These are phyloP conservation scores for Ophiognomonia clavigignenti-juglandacearum DNA, from an alignment of 2,329 filamentous ascomycete genomes.

Conservation along the genomic window DNA sequence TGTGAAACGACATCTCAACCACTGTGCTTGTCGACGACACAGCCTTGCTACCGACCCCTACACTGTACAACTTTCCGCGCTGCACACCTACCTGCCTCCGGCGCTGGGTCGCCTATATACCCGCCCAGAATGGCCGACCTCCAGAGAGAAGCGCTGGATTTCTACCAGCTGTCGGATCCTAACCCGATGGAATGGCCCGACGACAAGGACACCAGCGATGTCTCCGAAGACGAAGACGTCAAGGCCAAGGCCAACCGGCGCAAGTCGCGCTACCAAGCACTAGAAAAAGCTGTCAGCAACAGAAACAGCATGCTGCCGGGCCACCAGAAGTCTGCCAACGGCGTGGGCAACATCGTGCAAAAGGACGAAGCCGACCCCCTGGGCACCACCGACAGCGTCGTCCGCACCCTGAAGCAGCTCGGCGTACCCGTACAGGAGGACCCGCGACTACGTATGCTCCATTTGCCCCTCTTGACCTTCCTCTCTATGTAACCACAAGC, in stretches of 20 bases:
- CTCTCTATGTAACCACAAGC: constrained; percentile 25
- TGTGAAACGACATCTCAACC: too few species aligned
- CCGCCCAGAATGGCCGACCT: constrained; percentile 57
- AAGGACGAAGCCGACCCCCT: constrained; percentile 91
- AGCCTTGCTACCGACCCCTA: not conserved
- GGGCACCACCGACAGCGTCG: constrained; percentile 82
- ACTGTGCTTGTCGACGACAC: too few species aligned
- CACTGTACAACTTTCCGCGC: not conserved
- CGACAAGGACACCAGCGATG: constrained; percentile 70
- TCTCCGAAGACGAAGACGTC: constrained; percentile 55
- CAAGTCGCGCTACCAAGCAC: constrained; percentile 77
- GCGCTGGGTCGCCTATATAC: not conserved
- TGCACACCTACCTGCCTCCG: not conserved
- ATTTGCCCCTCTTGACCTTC: not conserved
- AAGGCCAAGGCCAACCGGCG: constrained; percentile 51
- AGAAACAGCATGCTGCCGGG: constrained; percentile 62
- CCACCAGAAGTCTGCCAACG: constrained; percentile 59
- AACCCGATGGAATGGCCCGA: constrained; percentile 83
- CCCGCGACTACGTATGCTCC: constrained; percentile 63
- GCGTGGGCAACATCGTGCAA: constrained; percentile 73
- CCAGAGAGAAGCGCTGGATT: constrained; percentile 74
- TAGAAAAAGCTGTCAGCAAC: constrained; percentile 70
- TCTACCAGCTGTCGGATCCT: constrained; percentile 78
- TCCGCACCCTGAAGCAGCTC: constrained; percentile 69
- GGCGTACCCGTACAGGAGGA: constrained; percentile 85